These are phyloP conservation scores for Arctium lappa DNA, from an alignment of 129 eudicot genomes.

Conservation along the genomic window DNA sequence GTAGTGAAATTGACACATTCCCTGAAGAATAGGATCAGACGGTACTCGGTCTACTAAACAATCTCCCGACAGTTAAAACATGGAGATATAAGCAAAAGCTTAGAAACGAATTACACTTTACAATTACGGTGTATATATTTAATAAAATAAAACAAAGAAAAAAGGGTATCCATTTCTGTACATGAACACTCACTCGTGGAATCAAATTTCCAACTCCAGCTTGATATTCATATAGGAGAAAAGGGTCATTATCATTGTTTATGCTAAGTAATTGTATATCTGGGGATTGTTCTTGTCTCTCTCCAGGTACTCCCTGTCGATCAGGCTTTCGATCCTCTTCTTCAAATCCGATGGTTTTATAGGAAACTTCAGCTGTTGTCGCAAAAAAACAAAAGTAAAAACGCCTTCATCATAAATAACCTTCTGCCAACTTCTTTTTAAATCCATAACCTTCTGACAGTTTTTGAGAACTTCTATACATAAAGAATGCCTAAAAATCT, in stretches of 20 bases:
- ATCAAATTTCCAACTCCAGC: background rate
- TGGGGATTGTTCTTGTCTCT: conserved; percentile 96
- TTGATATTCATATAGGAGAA: background rate
- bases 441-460: too few species aligned
- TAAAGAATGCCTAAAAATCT: too few species aligned
- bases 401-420: background rate
- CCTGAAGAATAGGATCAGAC: too few species aligned
- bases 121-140: background rate
- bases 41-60: too few species aligned
- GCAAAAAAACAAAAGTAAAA: background rate
- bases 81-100: background rate
- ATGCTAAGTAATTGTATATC: conserved; percentile 89
- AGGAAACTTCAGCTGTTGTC: conserved; percentile 87
- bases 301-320: conserved; percentile 91
- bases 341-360: conserved; percentile 95
- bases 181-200: background rate
- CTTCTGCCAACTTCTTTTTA: too few species aligned
- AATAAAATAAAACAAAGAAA: background rate
- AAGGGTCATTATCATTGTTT: background rate
- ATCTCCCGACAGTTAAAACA: too few species aligned
- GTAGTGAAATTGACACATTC: too few species aligned
- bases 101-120: background rate
- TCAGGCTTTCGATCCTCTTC: conserved; percentile 96
- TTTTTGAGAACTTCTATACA: too few species aligned
- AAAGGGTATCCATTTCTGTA: background rate